Conservation (phyloP, 495 filamentous ascomycete genomes). For the Pseudoneurospora amorphoporcata region DNA sequence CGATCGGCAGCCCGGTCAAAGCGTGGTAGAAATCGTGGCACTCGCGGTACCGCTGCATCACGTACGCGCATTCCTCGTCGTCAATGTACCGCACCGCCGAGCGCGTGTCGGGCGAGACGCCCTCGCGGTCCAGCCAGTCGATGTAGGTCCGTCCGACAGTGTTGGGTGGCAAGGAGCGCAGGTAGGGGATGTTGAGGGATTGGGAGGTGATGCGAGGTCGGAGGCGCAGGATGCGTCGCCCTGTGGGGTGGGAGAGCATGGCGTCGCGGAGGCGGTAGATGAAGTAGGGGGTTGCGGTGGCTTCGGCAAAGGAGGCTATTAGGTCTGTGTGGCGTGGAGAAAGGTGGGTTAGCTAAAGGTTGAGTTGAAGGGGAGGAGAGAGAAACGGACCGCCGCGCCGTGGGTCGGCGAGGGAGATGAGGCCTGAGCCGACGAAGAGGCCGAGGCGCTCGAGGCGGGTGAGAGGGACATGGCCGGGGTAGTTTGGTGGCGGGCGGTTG, state of each 20-base stretch:
- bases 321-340: conserved; percentile 49
- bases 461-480: conserved; percentile 88
- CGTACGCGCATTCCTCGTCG: conserved; percentile 89
- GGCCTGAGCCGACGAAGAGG: conserved; percentile 72
- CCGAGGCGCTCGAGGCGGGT: conserved; percentile 62
- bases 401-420: conserved; percentile 71
- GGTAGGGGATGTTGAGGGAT: conserved; percentile 56
- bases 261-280: conserved; percentile 82
- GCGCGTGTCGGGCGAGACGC: conserved; percentile 85
- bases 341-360: background rate
- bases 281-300: conserved; percentile 90
- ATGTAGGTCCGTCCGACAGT: conserved; percentile 81
- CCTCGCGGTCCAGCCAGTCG: conserved; percentile 82
- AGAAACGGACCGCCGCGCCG: conserved; percentile 53
- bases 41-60: conserved; percentile 97
- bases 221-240: conserved; percentile 83
- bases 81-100: conserved; percentile 78
- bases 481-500: conserved; percentile 72
- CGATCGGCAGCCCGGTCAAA: conserved; percentile 80
- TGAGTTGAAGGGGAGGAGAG: background rate
- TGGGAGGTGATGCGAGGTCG: conserved; percentile 79
- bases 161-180: conserved; percentile 60
- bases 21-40: conserved; percentile 99
- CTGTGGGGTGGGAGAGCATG: conserved; percentile 78
- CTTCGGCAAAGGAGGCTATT: conserved; percentile 86